Base-by-base conservation (phyloP, 176 grass and related monocot genomes). In the Tuctoria greenei region DNA sequence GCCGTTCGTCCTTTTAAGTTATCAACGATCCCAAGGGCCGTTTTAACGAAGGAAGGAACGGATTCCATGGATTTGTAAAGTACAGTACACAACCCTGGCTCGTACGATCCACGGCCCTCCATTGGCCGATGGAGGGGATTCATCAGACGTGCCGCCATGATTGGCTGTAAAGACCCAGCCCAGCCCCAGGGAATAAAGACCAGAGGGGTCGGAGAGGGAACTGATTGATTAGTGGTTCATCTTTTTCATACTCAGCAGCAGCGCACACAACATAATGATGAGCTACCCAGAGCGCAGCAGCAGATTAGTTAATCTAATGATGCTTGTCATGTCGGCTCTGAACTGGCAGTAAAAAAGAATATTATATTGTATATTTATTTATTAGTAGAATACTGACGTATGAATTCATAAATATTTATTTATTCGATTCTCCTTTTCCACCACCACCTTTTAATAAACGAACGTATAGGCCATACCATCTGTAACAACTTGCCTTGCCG, bases 341-440 rank as follows among this genome's bases (percentile, higher is more conserved):
- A 67, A 44, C 77, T 75, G 35, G 62, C 77, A 62, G 77, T 63
- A 80, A 67, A 80, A 61, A 68, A 1, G n/a, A 73, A 17, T 61
- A 71, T 38, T 61, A 71, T 38, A 26, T 4, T 25, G 2, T 18
- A 45, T 31, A 31, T 31, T 31, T 31, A 13, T 45, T 45, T 9
- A 43, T 43, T 43, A 7, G 13, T 13, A 10, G 3, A 47, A 2
- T 16, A 44, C 11, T 12, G 4, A 17, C 17, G 43, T 13, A 51
- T 51, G 16, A 51, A 7, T 49, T 17, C 46, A 17, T 17, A 49
- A 49, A 17, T 17, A 49, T 17, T 49, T 49, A 5, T 6, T 18
- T 51, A 18, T 4, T 51, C 15, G n/a, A n/a, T n/a, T n/a, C 2
- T 6, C 47, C 20, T 18, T 51, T 17, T 20, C 5, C 47, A 31